Percentiles rank a stretch among this genome's conserved stretches.
These are phyloP conservation scores for Pseudogymnoascus sp. DNA, from an alignment of 2,329 filamentous ascomycete genomes.

Conservation along the genomic window DNA sequence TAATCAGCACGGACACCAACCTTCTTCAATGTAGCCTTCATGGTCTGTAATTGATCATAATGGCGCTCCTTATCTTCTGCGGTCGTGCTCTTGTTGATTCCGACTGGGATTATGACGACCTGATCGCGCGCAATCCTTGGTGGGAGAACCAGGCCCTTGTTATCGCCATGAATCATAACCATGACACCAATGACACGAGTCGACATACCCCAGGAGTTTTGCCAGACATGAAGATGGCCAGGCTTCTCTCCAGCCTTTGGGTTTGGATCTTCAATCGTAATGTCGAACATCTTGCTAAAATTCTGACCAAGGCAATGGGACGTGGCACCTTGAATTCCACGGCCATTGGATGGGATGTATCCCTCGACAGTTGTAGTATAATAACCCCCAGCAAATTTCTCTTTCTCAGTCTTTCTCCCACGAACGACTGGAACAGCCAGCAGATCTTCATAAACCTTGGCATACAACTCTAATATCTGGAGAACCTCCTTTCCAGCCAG, in stretches of 20 bases:
- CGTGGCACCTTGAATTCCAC: slow-evolving; percentile 93
- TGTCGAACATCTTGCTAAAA: slow-evolving; percentile 99
- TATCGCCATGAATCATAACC: slow-evolving; percentile 96
- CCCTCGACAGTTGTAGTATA: slow-evolving; percentile 97
- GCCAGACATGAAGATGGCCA: slow-evolving; percentile 81
- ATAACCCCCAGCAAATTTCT: slow-evolving; percentile 94
- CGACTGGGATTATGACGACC: slow-evolving; percentile 81
- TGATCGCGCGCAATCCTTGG: slow-evolving; percentile 83
- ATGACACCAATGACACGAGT: slow-evolving; percentile 97
- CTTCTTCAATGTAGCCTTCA: slow-evolving; percentile 60
- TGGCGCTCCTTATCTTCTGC: slow-evolving; percentile 71
- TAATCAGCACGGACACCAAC: slow-evolving; percentile 69
- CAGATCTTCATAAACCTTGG: slow-evolving; percentile 83
- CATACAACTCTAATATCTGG: slow-evolving; percentile 89
- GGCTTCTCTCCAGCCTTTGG: slow-evolving; percentile 65
- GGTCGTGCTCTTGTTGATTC: slow-evolving; percentile 79
- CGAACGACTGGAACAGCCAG: slow-evolving; percentile 92
- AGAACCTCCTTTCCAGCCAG: slow-evolving; percentile 78
- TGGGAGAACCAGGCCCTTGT: slow-evolving; percentile 89
- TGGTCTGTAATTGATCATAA: slow-evolving; percentile 63
- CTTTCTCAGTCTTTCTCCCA: slow-evolving; percentile 89
- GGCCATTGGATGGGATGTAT: slow-evolving; percentile 90
- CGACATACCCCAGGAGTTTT: slow-evolving; percentile 98
- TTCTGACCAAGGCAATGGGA: slow-evolving; percentile 90
- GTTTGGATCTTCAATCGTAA: slow-evolving; percentile 86